phyloP scores from a whole-genome alignment of 805 yeast species.

The Scheffersomyces ergatensis region DNA sequence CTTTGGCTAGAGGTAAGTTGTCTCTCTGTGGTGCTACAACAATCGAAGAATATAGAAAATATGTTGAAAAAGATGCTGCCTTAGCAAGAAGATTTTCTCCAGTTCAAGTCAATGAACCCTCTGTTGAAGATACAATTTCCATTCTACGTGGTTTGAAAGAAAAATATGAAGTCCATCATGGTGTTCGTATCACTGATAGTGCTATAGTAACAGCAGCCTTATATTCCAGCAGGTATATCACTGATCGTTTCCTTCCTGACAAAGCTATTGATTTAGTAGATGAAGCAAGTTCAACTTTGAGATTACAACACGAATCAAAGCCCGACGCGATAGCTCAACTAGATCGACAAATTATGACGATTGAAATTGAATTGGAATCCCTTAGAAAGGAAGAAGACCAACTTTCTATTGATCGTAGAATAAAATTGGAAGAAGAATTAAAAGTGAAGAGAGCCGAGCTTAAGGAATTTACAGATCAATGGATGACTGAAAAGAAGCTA shows the following conservation, averaged over 20 bases:
- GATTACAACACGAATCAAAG: slow-evolving; percentile 94
- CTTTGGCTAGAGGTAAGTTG: slow-evolving; percentile 85
- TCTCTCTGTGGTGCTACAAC: slow-evolving; percentile 98
- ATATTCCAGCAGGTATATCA: slow-evolving; percentile 83
- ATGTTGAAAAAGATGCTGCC: slow-evolving; percentile 95
- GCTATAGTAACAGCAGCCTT: slow-evolving; percentile 94
- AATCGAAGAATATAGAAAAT: slow-evolving; percentile 85
- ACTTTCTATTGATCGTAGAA: slow-evolving; percentile 73
- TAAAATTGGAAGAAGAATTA: slow-evolving; percentile 69
- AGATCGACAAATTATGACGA: slow-evolving; percentile 88
- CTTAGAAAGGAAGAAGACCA: slow-evolving; percentile 90
- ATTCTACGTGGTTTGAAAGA: slow-evolving; percentile 92
- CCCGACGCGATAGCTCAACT: slow-evolving; percentile 91
- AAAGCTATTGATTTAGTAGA: slow-evolving; percentile 96
- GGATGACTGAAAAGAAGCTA: slow-evolving; percentile 81
- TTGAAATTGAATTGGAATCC: slow-evolving; percentile 92
- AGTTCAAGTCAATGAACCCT: slow-evolving; percentile 81
- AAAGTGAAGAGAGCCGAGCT: slow-evolving; percentile 62
- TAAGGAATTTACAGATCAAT: slow-evolving; percentile 68
- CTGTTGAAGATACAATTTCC: slow-evolving; percentile 86
- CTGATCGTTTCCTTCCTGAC: slow-evolving; percentile 90
- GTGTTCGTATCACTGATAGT: slow-evolving; percentile 89
- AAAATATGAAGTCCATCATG: slow-evolving; percentile 94
- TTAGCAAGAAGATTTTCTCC: slow-evolving; percentile 92
- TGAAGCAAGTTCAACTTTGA: slow-evolving; percentile 93